Evolutionary conservation across 2,329 filamentous ascomycete genomes (phyloP).

Genomic region (Emergomyces orientalis): DNA sequence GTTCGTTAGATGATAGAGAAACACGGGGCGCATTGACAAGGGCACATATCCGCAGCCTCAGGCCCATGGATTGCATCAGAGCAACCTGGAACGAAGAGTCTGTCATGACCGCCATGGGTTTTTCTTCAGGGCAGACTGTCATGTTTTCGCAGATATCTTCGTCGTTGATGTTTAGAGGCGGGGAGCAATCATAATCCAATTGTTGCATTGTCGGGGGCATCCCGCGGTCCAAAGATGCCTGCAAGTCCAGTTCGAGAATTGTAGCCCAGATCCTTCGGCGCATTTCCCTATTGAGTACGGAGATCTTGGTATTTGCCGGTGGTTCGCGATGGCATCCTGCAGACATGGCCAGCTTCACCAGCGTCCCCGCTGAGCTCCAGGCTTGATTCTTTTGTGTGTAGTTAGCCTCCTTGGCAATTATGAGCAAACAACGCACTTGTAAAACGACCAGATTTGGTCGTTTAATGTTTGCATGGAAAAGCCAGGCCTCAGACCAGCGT

Average conservation of each 20-base stretch:
- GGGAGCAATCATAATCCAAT: slow-evolving; percentile 40
- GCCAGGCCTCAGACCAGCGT: slow-evolving; percentile 76
- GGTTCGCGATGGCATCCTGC: slow-evolving; percentile 43
- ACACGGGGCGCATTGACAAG: slow-evolving; percentile 19
- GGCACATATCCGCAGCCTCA: slow-evolving; percentile 18
- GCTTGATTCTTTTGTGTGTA: slow-evolving; percentile 47
- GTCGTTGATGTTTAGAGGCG: slow-evolving; percentile 45
- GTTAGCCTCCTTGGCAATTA: slow-evolving; percentile 43
- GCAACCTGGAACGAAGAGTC: slow-evolving; percentile 30
- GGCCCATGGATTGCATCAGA: slow-evolving; percentile 21
- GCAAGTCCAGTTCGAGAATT: slow-evolving; percentile 48
- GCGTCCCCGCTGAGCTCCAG: slow-evolving; percentile 43
- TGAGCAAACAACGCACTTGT: slow-evolving; percentile 43
- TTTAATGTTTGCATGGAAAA: slow-evolving; percentile 64
- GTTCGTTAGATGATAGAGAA: slow-evolving; percentile 28
- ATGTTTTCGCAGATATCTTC: slow-evolving; percentile 37
- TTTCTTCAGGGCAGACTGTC: slow-evolving; percentile 24
- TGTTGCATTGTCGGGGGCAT: slow-evolving; percentile 41
- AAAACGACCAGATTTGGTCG: slow-evolving; percentile 43
- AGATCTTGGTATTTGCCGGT: slow-evolving; percentile 25
- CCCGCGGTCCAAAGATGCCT: slow-evolving; percentile 47
- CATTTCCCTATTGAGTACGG: slow-evolving; percentile 36
- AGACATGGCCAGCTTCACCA: slow-evolving; percentile 45
- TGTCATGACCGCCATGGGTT: slow-evolving; percentile 27
- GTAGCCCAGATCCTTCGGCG: slow-evolving; percentile 50